Conservation (phyloP, 192 early-diverging fungal species). For the Jimgerdemannia lactiflua region DNA sequence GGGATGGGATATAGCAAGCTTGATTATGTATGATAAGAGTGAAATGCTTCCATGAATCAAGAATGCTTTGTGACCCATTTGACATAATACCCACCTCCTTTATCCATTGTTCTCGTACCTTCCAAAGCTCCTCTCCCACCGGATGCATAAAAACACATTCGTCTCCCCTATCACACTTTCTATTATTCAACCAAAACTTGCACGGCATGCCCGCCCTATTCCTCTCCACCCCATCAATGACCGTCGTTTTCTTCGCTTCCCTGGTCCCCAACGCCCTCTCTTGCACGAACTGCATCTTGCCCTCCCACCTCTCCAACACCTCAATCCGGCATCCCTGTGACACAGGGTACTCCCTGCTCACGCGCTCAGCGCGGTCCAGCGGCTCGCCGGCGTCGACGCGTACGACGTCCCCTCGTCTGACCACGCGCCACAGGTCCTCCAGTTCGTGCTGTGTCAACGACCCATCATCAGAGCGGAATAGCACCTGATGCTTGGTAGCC, state of each 20-base stretch:
- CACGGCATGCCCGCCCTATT: not conserved
- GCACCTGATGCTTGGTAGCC: constrained; percentile 26
- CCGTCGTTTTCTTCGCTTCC: not conserved
- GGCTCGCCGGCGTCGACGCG: constrained; percentile 13
- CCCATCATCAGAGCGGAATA: constrained; percentile 42
- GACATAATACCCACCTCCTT: constrained; percentile 36
- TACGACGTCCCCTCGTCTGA: constrained; percentile 14
- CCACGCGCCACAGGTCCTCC: constrained; percentile 14
- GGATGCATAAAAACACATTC: constrained; percentile 33
- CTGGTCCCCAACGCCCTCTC: not conserved
- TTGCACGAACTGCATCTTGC: not conserved
- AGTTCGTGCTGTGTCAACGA: constrained; percentile 8
- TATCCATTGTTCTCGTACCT: constrained; percentile 29
- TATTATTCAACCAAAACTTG: not conserved
- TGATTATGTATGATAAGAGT: too few relatives aligned
- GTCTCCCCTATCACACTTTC: not conserved
- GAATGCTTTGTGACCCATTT: too few relatives aligned
- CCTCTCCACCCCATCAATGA: not conserved
- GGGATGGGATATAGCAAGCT: too few relatives aligned
- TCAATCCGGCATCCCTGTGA: constrained; percentile 8
- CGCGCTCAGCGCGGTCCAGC: constrained; percentile 10
- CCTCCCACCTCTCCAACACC: not conserved
- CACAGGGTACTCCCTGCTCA: constrained; percentile 3
- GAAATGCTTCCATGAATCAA: too few relatives aligned
- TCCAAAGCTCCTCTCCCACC: constrained; percentile 19